Conservation (phyloP, 768 basidiomycete species). For the Myochromella boudieri region DNA sequence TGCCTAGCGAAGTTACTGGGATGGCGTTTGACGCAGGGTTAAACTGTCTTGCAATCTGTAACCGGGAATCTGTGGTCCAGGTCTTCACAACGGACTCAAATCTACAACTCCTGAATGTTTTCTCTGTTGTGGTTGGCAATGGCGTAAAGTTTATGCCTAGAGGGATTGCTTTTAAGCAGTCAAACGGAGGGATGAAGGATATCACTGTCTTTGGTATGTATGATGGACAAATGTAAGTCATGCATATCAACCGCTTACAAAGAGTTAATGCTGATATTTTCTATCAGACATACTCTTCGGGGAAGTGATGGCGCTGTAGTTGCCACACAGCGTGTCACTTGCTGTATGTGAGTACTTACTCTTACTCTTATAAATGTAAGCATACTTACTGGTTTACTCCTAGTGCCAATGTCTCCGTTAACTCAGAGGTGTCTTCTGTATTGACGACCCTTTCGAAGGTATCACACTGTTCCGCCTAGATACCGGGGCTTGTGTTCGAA, state of each 20-base stretch:
- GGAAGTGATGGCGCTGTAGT: slow-evolving; percentile 12
- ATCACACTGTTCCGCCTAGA: slow-evolving; percentile 13
- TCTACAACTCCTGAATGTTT: slow-evolving; percentile 14
- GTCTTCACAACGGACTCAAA: slow-evolving; percentile 14
- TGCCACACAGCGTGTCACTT: slow-evolving; percentile 9
- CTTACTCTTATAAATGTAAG: neutral
- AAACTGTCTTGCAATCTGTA: slow-evolving; percentile 19
- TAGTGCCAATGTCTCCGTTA: slow-evolving; percentile 13
- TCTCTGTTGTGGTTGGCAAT: slow-evolving; percentile 14
- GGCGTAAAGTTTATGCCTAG: slow-evolving; percentile 8
- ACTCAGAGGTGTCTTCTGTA: slow-evolving; percentile 15
- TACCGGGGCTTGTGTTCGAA: slow-evolving; percentile 1
- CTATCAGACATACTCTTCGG: slow-evolving; percentile 16
- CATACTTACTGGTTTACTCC: neutral
- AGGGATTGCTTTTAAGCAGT: slow-evolving; percentile 18
- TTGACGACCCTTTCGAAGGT: slow-evolving; percentile 18
- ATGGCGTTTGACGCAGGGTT: slow-evolving; percentile 18
- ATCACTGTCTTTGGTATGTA: neutral
- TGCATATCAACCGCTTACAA: neutral
- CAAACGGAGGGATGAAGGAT: neutral
- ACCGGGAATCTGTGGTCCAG: slow-evolving; percentile 17
- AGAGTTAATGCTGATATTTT: neutral
- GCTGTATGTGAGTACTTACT: slow-evolving; percentile 15
- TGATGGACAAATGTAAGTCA: neutral
- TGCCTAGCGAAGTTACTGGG: slow-evolving; percentile 17